Evolutionary conservation across 2,329 filamentous ascomycete genomes (phyloP).

Genomic region (Trichoderma hamatum): DNA sequence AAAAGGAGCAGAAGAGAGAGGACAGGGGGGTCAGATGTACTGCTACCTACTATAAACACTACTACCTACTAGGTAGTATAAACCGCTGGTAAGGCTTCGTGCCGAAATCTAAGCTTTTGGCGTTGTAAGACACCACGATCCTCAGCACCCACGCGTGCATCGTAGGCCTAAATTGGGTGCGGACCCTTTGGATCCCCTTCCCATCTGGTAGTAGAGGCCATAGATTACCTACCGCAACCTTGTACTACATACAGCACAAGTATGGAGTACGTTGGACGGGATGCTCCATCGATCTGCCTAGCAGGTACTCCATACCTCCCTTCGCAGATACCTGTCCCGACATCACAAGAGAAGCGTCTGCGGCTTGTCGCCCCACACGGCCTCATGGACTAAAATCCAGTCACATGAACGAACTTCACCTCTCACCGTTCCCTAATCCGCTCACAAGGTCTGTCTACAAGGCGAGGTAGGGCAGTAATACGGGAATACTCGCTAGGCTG

Average conservation of each 20-base stretch:
- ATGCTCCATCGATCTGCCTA: constrained; percentile 14
- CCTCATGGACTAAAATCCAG: neutral
- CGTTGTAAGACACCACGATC: constrained; percentile 3
- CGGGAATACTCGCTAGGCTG: neutral
- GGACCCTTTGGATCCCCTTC: constrained; percentile 14
- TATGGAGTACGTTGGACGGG: constrained; percentile 1
- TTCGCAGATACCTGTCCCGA: constrained; percentile 3
- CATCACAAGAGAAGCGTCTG: neutral
- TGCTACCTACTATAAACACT: neutral
- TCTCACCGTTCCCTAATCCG: constrained; percentile 4
- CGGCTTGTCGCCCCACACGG: neutral
- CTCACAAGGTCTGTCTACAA: constrained; percentile 3
- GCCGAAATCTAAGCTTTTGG: constrained; percentile 1
- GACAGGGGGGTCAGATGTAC: neutral
- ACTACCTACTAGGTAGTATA: neutral
- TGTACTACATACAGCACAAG: neutral
- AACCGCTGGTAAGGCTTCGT: neutral
- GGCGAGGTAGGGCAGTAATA: constrained; percentile 2
- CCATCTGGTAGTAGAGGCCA: neutral
- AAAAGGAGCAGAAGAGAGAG: neutral
- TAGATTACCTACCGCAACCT: neutral
- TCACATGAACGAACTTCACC: constrained; percentile 19
- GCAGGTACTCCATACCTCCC: constrained; percentile 18
- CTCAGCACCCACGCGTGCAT: neutral
- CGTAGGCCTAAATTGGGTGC: neutral